phyloP scores from a whole-genome alignment of 495 filamentous ascomycete genomes.

The Aspergillus indologenus region DNA sequence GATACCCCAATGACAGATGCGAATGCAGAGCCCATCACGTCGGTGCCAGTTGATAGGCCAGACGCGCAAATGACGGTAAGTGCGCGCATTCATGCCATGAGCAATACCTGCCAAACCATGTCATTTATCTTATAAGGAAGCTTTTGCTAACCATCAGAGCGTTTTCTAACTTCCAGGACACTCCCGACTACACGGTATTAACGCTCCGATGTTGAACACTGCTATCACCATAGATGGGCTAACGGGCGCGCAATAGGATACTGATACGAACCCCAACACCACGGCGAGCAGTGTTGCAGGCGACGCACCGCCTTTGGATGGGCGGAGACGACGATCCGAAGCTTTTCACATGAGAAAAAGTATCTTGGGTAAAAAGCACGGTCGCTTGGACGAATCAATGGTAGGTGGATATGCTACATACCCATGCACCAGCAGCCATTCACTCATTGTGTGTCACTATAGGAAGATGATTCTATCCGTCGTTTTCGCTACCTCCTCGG shows the following conservation, averaged over 20 bases:
- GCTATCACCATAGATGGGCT: background rate
- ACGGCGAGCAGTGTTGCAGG: slow-evolving; percentile 84
- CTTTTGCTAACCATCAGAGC: background rate
- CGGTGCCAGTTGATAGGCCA: slow-evolving; percentile 39
- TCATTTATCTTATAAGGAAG: background rate
- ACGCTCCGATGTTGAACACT: background rate
- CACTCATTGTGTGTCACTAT: slow-evolving; percentile 14
- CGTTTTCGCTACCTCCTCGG: slow-evolving; percentile 95
- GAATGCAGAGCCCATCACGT: slow-evolving; percentile 47
- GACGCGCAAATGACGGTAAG: slow-evolving; percentile 49
- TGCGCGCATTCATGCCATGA: slow-evolving; percentile 6
- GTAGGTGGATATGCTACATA: slow-evolving; percentile 44
- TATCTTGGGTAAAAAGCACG: slow-evolving; percentile 92
- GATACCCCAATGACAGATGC: slow-evolving; percentile 61
- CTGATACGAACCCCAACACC: slow-evolving; percentile 89
- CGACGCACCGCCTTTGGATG: slow-evolving; percentile 63
- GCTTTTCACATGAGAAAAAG: slow-evolving; percentile 83
- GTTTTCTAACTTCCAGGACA: slow-evolving; percentile 69
- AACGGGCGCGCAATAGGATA: slow-evolving; percentile 53
- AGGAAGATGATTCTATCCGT: slow-evolving; percentile 95
- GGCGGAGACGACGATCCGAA: slow-evolving; percentile 79
- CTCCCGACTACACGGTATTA: slow-evolving; percentile 73
- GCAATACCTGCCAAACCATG: background rate
- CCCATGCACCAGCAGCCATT: background rate
- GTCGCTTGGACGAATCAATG: slow-evolving; percentile 84